Base-by-base conservation (phyloP, 176 grass and related monocot species). In the Eremochloa ophiuroides region DNA sequence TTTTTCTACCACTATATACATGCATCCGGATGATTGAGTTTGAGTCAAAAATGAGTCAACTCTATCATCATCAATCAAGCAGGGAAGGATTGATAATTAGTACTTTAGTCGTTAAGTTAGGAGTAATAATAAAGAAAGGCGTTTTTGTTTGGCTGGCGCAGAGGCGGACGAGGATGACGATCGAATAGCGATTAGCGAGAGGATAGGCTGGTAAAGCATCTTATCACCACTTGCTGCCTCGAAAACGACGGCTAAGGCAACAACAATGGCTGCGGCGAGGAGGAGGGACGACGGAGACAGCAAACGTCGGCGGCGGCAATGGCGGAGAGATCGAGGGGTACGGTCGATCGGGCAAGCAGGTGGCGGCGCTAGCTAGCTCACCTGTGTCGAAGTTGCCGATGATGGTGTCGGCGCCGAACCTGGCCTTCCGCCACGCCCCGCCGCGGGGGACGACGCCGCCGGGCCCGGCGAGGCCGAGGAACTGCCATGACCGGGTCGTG, bases 331-430 rank as follows among this genome's bases (percentile, higher is more conserved):
- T 8, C 20, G 66, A 17, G 27, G 35, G 17, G 5, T 18, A 18
- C 5, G 5, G 9, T n/a, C n/a, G n/a, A n/a, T n/a, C n/a, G n/a
- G n/a, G n/a, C n/a, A n/a, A n/a, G n/a, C n/a, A n/a, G n/a, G n/a
- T n/a, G n/a, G n/a, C n/a, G n/a, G n/a, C n/a, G n/a, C n/a, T n/a
- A n/a, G n/a, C n/a, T 4, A 17, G 47, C 62, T 58, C 82, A 98
- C 95, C 95, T 16, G 95, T 98, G 79, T 98, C 95, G 61, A 98
- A 83, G 77, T 95, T 98, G 84, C 86, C 95, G 68, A 98, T 93
- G 86, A 98, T 91, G 66, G 90, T 86, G 84, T 89, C 88, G 76
- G 91, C 82, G 31, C 90, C 95, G 75, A 91, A 98, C 17, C 67
- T 91, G 0, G 95, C 82, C 85, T 81, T 91, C 37, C 29, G 31